Evolutionary conservation across 2,329 filamentous ascomycete species (phyloP), one percentile per base, ranked within the genome.

Genomic region (Aaosphaeria arxii): DNA sequence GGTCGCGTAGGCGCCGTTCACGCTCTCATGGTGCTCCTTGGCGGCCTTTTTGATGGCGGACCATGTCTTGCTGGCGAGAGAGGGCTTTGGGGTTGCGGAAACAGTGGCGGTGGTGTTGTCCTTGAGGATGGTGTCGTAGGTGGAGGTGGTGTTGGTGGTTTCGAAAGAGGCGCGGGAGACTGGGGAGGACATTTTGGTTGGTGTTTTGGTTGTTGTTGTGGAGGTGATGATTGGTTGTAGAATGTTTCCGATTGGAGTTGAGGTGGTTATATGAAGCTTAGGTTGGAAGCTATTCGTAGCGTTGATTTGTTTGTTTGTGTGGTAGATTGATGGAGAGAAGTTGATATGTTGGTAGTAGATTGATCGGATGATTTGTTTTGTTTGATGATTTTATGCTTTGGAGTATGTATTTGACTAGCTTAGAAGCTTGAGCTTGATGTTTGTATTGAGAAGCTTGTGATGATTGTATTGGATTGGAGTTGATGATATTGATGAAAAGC

Each of bases 101-200:
- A 48, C n/a, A 11, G n/a, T 48, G 46, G 52, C 46, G 38, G 58
- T 47, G 17, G 17, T 7, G 55, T 56, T 31, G 54, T 53, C 49
- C 43, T 47, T 24, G 17, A 11, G 41, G 41, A 43, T 36, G 33
- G 33, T 36, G 33, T n/a, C n/a, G 33, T 9, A n/a, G 29, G 41
- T 11, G 43, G 29, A 35, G 30, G 7, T 44, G 42, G 40, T 51
- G 42, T 51, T 57, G 51, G 53, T 57, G 44, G 58, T 48, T 13
- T 53, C 57, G 40, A 63, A 48, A 40, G 56, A 56, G 47, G 56
- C 56, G 52, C 61, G 51, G 54, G 59, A 51, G 54, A 38, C 28
- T 40, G 39, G 44, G 13, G 36, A 24, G 5, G 45, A 24, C 45
- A 50, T 50, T 40, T 41, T 41, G 38, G 30, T 7, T n/a, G 31